Conservation (phyloP, 2,329 filamentous ascomycete genomes). For the Rachicladosporium sp. region DNA sequence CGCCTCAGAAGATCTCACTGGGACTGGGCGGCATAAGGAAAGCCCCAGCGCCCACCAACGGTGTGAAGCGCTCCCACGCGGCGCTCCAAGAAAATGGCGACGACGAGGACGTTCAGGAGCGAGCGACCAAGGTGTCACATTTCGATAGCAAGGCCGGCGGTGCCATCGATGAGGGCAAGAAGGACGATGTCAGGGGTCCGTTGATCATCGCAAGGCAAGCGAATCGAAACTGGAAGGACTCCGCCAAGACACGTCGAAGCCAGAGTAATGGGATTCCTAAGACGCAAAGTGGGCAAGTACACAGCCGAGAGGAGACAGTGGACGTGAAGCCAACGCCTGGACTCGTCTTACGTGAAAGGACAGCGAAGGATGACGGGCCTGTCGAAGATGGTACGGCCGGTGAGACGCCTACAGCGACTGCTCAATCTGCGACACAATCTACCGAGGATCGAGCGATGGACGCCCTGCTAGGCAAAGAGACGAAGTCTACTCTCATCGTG, state of each 20-base stretch:
- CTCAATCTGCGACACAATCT: constrained; percentile 24
- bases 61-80: constrained; percentile 30
- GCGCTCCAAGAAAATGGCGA: constrained; percentile 27
- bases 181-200: constrained; percentile 27
- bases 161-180: constrained; percentile 30
- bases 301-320: too few relatives aligned
- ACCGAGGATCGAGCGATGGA: constrained; percentile 46
- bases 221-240: constrained; percentile 53
- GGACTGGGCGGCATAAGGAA: constrained; percentile 19
- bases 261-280: constrained; percentile 36
- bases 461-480: constrained; percentile 29
- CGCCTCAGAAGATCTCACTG: constrained; percentile 17
- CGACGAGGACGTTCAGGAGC: constrained; percentile 38
- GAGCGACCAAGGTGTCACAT: constrained; percentile 38
- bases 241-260: constrained; percentile 34
- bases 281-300: too few relatives aligned
- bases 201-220: constrained; percentile 46
- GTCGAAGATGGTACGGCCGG: too few relatives aligned
- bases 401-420: too few relatives aligned
- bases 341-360: too few relatives aligned
- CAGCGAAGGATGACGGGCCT: too few relatives aligned
- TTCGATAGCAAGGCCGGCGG: constrained; percentile 42
- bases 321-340: too few relatives aligned
- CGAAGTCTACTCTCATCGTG: constrained; percentile 27
- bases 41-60: constrained; percentile 19